Conservation (phyloP, 23 red algal species). For the Gracilaria gracilis region DNA sequence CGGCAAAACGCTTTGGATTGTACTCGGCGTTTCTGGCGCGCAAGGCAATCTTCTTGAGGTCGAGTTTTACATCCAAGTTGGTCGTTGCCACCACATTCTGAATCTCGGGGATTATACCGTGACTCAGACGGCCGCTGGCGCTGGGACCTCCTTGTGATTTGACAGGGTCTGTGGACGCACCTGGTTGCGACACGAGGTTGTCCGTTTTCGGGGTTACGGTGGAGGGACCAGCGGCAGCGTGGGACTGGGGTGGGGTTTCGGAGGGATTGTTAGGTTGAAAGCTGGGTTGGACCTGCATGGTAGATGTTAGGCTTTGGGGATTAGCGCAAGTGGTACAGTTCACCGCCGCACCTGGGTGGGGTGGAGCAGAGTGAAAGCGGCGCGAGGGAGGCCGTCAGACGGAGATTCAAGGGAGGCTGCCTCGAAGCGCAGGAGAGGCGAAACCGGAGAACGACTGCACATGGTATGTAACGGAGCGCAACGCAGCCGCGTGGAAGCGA, state of each 20-base stretch:
- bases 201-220: background rate
- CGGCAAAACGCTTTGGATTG: constrained; percentile 99
- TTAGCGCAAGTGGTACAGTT: background rate
- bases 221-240: background rate
- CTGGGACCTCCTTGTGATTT: background rate
- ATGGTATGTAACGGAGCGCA: background rate
- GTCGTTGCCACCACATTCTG: constrained; percentile 97
- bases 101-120: constrained; percentile 85
- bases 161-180: background rate
- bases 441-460: background rate
- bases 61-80: constrained; percentile 88
- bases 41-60: constrained; percentile 93
- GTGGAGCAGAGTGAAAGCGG: background rate
- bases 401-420: background rate
- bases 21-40: constrained; percentile 98
- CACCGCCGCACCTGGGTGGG: background rate
- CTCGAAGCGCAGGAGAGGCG: background rate
- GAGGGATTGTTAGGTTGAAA: background rate
- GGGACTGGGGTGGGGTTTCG: background rate
- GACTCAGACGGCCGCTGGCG: constrained; percentile 42
- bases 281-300: constrained; percentile 30
- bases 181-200: background rate
- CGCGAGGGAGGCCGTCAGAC: background rate
- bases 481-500: background rate
- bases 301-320: background rate